Conservation (phyloP, 495 filamentous ascomycete genomes). For the Neurospora sp. region DNA sequence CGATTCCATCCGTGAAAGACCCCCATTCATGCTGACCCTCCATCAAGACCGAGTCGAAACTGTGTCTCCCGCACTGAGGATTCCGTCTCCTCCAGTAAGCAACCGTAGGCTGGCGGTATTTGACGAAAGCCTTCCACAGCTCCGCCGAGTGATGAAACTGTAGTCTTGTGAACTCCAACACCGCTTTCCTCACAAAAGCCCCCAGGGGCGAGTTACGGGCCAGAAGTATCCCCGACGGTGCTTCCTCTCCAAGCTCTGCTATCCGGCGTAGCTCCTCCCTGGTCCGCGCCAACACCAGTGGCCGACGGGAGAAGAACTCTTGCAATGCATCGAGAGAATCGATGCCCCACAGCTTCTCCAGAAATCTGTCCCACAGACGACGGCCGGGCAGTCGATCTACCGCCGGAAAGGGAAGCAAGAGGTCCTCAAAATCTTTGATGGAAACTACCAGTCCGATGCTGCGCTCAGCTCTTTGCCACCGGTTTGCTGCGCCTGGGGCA, state of each 20-base stretch:
- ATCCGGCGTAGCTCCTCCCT: conserved; percentile 45
- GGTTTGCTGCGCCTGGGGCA: conserved; percentile 8
- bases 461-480: conserved; percentile 31
- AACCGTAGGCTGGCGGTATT: conserved; percentile 68
- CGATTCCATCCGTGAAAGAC: conserved; percentile 27
- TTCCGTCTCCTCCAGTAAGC: conserved; percentile 60
- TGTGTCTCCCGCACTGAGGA: conserved; percentile 48
- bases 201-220: conserved; percentile 71
- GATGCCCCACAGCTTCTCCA: conserved; percentile 76
- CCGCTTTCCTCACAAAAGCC: conserved; percentile 65
- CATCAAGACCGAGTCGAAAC: conserved; percentile 57
- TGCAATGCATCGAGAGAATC: conserved; percentile 70
- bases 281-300: conserved; percentile 49
- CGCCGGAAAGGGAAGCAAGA: conserved; percentile 45
- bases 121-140: conserved; percentile 71
- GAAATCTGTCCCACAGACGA: conserved; percentile 72
- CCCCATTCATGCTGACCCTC: conserved; percentile 38
- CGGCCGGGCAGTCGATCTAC: conserved; percentile 64
- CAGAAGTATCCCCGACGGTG: conserved; percentile 37
- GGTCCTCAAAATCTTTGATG: conserved; percentile 57
- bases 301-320: conserved; percentile 55
- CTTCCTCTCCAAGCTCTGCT: conserved; percentile 16
- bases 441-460: conserved; percentile 44
- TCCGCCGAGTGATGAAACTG: conserved; percentile 66
- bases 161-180: conserved; percentile 69